Evolutionary conservation across 2,329 filamentous ascomycete species (phyloP), one percentile per base, ranked within the genome.

Genomic region (Neonectria coccinea): DNA sequence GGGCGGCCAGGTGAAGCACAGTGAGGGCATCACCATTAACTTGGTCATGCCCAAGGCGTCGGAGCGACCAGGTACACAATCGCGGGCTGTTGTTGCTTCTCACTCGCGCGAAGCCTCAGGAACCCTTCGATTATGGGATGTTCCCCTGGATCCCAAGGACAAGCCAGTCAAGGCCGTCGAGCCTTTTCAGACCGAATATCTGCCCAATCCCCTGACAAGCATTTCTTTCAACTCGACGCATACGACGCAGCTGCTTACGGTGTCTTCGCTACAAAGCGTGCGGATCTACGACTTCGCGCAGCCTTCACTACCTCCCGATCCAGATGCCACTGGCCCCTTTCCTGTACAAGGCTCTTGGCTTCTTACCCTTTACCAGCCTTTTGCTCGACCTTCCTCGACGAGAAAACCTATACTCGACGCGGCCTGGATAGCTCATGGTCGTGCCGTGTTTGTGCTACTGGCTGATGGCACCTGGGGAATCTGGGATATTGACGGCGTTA

Each of bases 401-500:
- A 82, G 89, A 47, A 91, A 90, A 70, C 84, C 84, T 0, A 83
- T 91, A n/a, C 75, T 90, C 14, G 88, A 88, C 53, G 86, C 88
- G 1, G 82, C 84, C 5, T 91, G 89, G 89, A 84, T 90, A 52
- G 80, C 84, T 2, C 84, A 85, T 63, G 89, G 89, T 10, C 83
- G 85, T 51, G 88, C 88, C 5, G 79, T 91, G 29, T 78, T 91
- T 44, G 81, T 82, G 1, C 79, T 91, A 2, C 79, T 90, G 4
- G 85, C 85, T 1, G 89, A 91, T 69, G 89, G 88, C 7, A 88
- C 88, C 74, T 91, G 89, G 89, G 89, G 87, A 14, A 85, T 91
- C 36, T 91, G 88, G 88, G 88, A 91, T 70, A 82, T 91, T 48
- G 86, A 90, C 66, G 86, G 87, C 8, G 82, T 82, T 31, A 85